Percentiles rank a stretch among this genome's conserved stretches.
These are phyloP conservation scores for Phytophthora uliginosa DNA, from an alignment of 352 stramenopile species.

Conservation along the genomic window DNA sequence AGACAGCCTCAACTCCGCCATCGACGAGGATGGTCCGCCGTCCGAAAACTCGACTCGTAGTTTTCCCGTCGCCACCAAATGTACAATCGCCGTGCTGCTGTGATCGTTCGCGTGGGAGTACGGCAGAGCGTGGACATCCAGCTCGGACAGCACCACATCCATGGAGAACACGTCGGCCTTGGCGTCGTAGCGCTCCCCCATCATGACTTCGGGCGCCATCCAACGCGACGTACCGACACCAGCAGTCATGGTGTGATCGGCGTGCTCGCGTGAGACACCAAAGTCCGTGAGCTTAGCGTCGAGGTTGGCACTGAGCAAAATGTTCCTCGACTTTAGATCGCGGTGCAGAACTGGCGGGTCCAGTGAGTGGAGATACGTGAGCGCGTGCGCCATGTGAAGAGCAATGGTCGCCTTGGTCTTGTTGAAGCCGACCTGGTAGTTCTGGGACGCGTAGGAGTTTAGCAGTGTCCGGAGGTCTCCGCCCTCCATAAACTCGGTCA, in stretches of 20 bases:
- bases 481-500: slow-evolving; percentile 41
- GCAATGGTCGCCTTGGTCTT: slow-evolving; percentile 36
- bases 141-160: slow-evolving; percentile 38
- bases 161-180: slow-evolving; percentile 46
- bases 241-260: slow-evolving; percentile 35
- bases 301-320: slow-evolving; percentile 49
- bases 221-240: slow-evolving; percentile 39
- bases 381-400: slow-evolving; percentile 33
- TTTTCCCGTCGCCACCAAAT: slow-evolving; percentile 53
- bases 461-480: slow-evolving; percentile 32
- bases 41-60: slow-evolving; percentile 46
- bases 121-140: slow-evolving; percentile 38
- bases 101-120: slow-evolving; percentile 31
- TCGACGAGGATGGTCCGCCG: neutral
- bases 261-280: slow-evolving; percentile 41
- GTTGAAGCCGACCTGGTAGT: slow-evolving; percentile 30
- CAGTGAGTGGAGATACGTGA: slow-evolving; percentile 44
- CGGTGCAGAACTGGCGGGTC: slow-evolving; percentile 51
- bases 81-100: slow-evolving; percentile 43
- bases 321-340: slow-evolving; percentile 78
- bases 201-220: slow-evolving; percentile 42
- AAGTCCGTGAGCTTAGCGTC: slow-evolving; percentile 67
- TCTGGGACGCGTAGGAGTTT: slow-evolving; percentile 23
- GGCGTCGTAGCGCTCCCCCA: slow-evolving; percentile 38
- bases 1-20: slow-evolving; percentile 29